Evolutionary conservation across 1,139 yeast species (phyloP).

Genomic region (Debaryomycetaceae sp.): DNA sequence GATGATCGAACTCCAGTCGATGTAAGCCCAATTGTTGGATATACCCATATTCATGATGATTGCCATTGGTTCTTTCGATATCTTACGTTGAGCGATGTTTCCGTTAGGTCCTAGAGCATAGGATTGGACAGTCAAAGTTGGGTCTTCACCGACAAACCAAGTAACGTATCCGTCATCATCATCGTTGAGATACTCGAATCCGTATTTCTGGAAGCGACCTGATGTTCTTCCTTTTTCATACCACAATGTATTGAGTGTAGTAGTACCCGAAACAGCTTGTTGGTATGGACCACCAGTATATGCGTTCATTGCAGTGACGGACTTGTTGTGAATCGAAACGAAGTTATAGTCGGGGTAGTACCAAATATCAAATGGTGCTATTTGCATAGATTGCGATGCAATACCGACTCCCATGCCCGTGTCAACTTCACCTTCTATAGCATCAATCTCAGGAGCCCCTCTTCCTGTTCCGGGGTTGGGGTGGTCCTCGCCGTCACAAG

Average conservation of each 20-base stretch:
- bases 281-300: conserved; percentile 84
- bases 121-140: conserved; percentile 60
- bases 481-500: conserved; percentile 71
- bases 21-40: conserved; percentile 78
- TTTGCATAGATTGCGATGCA: conserved; percentile 77
- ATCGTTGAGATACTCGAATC: conserved; percentile 74
- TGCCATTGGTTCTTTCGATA: conserved; percentile 85
- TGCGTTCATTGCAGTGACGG: conserved; percentile 66
- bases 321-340: conserved; percentile 56
- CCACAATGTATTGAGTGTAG: conserved; percentile 72
- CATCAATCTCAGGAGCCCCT: conserved; percentile 90
- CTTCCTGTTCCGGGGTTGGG: conserved; percentile 78
- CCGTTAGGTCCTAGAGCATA: conserved; percentile 77
- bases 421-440: conserved; percentile 68
- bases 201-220: conserved; percentile 62
- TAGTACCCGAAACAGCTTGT: conserved; percentile 75
- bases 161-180: conserved; percentile 63
- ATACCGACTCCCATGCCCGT: conserved; percentile 50
- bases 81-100: conserved; percentile 68
- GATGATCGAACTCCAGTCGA: conserved; percentile 67
- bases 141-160: conserved; percentile 75
- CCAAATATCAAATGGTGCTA: conserved; percentile 88
- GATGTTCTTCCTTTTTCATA: conserved; percentile 55
- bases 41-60: conserved; percentile 74
- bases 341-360: conserved; percentile 76